Evolutionary conservation across 2,329 filamentous ascomycete species (phyloP).

Genomic region (Calonectria leucothoes): DNA sequence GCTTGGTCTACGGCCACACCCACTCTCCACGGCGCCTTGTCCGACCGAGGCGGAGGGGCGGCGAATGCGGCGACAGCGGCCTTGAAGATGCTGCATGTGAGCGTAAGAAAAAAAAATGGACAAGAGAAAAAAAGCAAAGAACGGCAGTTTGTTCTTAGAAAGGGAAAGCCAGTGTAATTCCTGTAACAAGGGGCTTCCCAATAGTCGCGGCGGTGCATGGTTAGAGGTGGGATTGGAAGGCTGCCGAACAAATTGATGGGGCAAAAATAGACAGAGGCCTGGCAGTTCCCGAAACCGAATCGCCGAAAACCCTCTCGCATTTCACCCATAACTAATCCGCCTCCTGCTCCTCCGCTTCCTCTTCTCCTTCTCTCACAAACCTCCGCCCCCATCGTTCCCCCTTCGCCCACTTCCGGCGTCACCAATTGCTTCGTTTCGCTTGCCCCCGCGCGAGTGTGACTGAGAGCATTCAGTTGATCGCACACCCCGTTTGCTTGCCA

Average conservation of each 20-base stretch:
- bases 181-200: not conserved
- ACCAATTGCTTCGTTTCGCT: conserved; percentile 16
- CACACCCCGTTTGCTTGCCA: not conserved
- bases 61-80: conserved; percentile 18
- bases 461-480: not conserved
- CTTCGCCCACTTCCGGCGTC: not conserved
- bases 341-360: conserved; percentile 19
- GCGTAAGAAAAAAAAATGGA: not conserved
- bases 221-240: not conserved
- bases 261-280: conserved; percentile 27
- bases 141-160: conserved; percentile 6
- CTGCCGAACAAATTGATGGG: conserved; percentile 31
- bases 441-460: conserved; percentile 6
- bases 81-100: not conserved
- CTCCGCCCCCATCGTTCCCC: conserved; percentile 1
- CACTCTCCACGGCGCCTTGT: conserved; percentile 9
- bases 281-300: conserved; percentile 35
- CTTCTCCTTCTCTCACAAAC: conserved; percentile 26
- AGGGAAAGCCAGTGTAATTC: conserved; percentile 1
- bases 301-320: conserved; percentile 24
- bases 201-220: not conserved
- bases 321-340: conserved; percentile 8
- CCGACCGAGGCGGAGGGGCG: conserved; percentile 19
- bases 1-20: conserved; percentile 8
- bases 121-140: not conserved